Evolutionary conservation across 768 basidiomycete genomes (phyloP).

Genomic region (Lactifluus hygrophoroides): DNA sequence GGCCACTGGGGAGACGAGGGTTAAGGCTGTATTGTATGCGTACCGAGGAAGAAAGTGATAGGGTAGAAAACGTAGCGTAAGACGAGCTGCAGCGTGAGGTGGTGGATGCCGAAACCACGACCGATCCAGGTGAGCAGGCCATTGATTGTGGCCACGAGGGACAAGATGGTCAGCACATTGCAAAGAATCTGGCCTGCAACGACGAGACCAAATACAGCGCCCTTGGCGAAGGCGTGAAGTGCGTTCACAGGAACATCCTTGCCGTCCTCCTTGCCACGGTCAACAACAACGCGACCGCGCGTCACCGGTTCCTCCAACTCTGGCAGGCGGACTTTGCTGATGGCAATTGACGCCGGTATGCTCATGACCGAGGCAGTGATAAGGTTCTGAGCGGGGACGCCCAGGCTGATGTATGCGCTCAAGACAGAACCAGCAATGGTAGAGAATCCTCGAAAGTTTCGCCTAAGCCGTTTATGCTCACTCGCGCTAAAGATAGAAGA

Average conservation of each 20-base stretch:
- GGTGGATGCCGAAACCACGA: conserved; percentile 72
- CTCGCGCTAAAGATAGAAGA: not conserved
- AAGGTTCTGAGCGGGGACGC: conserved; percentile 71
- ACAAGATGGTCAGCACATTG: conserved; percentile 78
- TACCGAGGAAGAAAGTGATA: conserved; percentile 63
- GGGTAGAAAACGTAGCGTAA: conserved; percentile 88
- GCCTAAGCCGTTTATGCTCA: not conserved
- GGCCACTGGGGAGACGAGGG: not conserved
- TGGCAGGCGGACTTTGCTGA: conserved; percentile 80
- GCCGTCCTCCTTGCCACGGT: conserved; percentile 56
- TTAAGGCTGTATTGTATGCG: not conserved
- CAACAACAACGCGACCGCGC: conserved; percentile 69
- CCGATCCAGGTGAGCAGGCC: conserved; percentile 87
- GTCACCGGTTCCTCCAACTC: conserved; percentile 83
- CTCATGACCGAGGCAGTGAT: conserved; percentile 90
- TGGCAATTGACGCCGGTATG: conserved; percentile 90
- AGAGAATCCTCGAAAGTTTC: conserved; percentile 49
- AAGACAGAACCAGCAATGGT: conserved; percentile 91
- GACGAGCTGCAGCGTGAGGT: conserved; percentile 75
- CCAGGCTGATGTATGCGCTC: conserved; percentile 70
- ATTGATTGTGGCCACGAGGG: conserved; percentile 75
- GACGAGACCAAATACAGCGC: conserved; percentile 75
- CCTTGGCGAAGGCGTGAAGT: conserved; percentile 82
- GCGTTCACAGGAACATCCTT: conserved; percentile 61
- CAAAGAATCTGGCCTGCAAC: conserved; percentile 87